phyloP scores from a whole-genome alignment of 352 stramenopile species.

The Globisporangium okanoganense region DNA sequence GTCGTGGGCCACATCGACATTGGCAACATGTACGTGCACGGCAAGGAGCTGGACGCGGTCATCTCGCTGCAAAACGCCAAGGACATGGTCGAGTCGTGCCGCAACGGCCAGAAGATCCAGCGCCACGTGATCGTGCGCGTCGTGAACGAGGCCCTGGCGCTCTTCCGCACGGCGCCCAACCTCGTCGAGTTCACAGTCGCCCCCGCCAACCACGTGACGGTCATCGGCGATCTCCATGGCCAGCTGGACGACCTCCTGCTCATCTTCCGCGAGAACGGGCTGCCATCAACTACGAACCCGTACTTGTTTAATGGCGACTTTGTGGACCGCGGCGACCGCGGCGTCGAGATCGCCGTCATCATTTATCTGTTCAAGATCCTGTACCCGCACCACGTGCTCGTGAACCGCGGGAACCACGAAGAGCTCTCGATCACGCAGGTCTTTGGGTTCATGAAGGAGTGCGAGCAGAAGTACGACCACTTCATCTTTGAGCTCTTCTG shows the following conservation, averaged over 20 bases:
- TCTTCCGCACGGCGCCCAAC: slow-evolving; percentile 56
- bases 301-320: slow-evolving; percentile 89
- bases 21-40: slow-evolving; percentile 78
- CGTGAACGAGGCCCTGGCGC: slow-evolving; percentile 43
- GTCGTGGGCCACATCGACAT: slow-evolving; percentile 77
- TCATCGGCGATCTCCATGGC: slow-evolving; percentile 82
- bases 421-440: slow-evolving; percentile 83
- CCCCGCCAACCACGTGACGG: slow-evolving; percentile 69
- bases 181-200: slow-evolving; percentile 67
- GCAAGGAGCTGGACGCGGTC: slow-evolving; percentile 44
- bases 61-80: slow-evolving; percentile 69
- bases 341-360: slow-evolving; percentile 77
- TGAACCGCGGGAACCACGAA: slow-evolving; percentile 88
- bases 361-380: slow-evolving; percentile 83
- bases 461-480: slow-evolving; percentile 76
- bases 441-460: slow-evolving; percentile 88
- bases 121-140: slow-evolving; percentile 75
- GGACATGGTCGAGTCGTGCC: slow-evolving; percentile 75
- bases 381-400: slow-evolving; percentile 62
- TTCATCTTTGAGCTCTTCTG: slow-evolving; percentile 82
- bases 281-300: slow-evolving; percentile 67
- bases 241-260: slow-evolving; percentile 83
- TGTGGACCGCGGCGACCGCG: slow-evolving; percentile 74
- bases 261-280: slow-evolving; percentile 73
- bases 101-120: slow-evolving; percentile 74